A percentile compares a stretch with the other conserved stretches of the same genome.
Conservation (phyloP, 345 rosid species). For the Rhizophora apiculata region DNA sequence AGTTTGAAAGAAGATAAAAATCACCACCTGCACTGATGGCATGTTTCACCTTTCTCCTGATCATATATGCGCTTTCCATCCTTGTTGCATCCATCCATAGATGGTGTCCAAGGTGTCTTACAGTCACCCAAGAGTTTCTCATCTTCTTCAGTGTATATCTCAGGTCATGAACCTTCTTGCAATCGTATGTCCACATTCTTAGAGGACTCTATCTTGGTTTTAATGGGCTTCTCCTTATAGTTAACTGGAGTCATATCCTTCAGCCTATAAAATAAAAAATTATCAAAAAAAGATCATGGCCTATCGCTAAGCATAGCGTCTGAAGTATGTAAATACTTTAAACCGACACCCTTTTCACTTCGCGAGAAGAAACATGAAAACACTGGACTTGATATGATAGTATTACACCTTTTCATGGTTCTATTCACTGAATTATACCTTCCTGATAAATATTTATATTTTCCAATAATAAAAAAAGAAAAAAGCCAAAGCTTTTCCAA, state of each 20-base stretch:
- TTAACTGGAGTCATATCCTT: constrained; percentile 22
- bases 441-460: not conserved
- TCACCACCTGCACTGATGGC: constrained; percentile 43
- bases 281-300: not conserved
- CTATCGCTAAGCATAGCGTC: not conserved
- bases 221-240: constrained; percentile 9
- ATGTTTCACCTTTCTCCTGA: constrained; percentile 25
- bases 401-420: not conserved
- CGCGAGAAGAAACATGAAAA: not conserved
- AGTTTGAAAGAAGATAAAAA: not conserved
- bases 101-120: constrained; percentile 16
- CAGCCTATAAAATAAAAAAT: constrained; percentile 18
- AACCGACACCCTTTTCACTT: not conserved
- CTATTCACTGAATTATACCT: not conserved
- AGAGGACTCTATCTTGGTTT: constrained; percentile 6
- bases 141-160: constrained; percentile 28
- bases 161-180: constrained; percentile 27
- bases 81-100: constrained; percentile 24
- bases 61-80: constrained; percentile 34
- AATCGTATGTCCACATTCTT: constrained; percentile 17
- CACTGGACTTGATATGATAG: not conserved
- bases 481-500: too few relatives aligned
- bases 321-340: not conserved
- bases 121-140: constrained; percentile 31
- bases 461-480: too few relatives aligned